Base-by-base conservation (phyloP, 2,329 filamentous ascomycete species). In the Aspergillus pseudoglaucus region DNA sequence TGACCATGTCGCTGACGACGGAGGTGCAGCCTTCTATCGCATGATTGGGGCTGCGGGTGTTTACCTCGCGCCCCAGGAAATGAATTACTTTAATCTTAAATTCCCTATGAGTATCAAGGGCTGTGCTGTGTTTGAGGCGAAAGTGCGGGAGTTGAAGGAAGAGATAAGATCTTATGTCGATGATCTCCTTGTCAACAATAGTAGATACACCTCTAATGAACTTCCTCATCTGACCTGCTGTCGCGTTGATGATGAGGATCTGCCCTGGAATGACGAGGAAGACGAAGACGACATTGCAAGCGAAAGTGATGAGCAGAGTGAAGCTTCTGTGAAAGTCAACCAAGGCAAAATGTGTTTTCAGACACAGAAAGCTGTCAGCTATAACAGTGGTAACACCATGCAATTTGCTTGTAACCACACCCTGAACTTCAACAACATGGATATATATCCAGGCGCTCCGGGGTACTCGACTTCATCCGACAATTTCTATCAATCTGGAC, bases 21-120 rank as follows among this genome's bases (percentile, higher is more conserved):
- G 74, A 42, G 77, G 77, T 1, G 73, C 66, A 43, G 61, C 60
- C 6, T 69, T 78, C 17, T 78, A 76, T 54, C 60, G 61, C 4
- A 50, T 60, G 2, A 60, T 79, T 18, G 57, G 57, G 8, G 50
- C 60, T 3, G 75, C 64, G 2, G 72, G 70, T 3, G 60, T 63
- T 0, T 79, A 78, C 55, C 68, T 79, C 45, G 61, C 63, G 44
- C 63, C 66, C 9, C 37, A 57, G 39, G 57, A 57, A 25, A 60
- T 63, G 37, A 49, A 49, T 18, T 48, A 46, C 17, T 62, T 62
- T 18, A 57, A 62, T 42, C 51, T 58, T 37, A 40, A 6, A 22
- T 62, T 65, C 42, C 59, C 57, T 7, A 61, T 63, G 57, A 56
- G 51, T 39, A 50, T 52, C 35, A 61, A 62, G 50, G 63, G 56